Conservation (phyloP, 305 asterid genomes). For the Fraxinus dipetala region DNA sequence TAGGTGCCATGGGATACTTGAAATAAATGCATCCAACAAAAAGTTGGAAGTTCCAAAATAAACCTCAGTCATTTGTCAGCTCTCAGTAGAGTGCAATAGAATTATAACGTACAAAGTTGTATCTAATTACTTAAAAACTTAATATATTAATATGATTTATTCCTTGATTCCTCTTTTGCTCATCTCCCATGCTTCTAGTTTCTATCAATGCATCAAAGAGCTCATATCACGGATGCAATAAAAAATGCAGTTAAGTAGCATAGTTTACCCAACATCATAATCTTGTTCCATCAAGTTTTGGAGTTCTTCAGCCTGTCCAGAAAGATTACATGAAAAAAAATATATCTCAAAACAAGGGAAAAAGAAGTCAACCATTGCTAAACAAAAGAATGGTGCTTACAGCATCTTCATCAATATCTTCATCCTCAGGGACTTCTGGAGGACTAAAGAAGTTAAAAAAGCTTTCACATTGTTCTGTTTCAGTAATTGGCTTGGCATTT, state of each 20-base stretch:
- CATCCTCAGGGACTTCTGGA: conserved; percentile 46
- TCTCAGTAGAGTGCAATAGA: background rate
- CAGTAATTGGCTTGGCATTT: conserved; percentile 67
- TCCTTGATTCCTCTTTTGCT: background rate
- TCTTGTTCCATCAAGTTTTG: conserved; percentile 18
- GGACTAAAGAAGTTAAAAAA: conserved; percentile 42
- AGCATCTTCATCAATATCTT: conserved; percentile 65
- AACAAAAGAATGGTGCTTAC: conserved; percentile 35
- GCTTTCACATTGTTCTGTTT: conserved; percentile 67
- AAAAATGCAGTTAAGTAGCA: background rate
- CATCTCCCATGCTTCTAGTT: background rate
- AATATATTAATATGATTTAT: background rate
- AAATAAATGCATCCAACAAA: background rate
- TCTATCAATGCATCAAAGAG: background rate
- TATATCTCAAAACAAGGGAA: background rate
- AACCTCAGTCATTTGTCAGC: background rate
- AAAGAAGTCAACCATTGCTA: background rate
- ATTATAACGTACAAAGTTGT: background rate
- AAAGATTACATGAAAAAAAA: background rate
- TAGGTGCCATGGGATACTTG: background rate
- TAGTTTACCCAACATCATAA: conserved; percentile 51
- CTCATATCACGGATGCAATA: background rate
- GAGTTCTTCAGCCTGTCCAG: conserved; percentile 76
- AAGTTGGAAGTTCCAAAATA: background rate
- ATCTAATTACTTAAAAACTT: background rate